Conservation (phyloP, 495 filamentous ascomycete genomes). For the Lasiosphaeria ovina region DNA sequence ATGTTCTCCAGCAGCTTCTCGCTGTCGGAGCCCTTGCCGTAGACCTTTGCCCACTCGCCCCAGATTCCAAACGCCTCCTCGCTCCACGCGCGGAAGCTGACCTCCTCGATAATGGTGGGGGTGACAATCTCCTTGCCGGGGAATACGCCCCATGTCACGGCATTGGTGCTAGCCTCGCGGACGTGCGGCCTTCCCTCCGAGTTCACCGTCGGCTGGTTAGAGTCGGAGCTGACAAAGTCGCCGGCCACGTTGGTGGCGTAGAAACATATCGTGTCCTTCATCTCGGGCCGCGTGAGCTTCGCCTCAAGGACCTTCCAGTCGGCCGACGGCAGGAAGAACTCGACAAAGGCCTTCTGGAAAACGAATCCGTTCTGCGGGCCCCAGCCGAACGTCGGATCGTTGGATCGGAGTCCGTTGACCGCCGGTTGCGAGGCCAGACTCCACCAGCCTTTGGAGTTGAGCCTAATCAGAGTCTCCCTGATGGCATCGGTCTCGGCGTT, state of each 20-base stretch:
- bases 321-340: conserved; percentile 76
- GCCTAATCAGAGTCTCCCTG: conserved; percentile 62
- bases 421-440: conserved; percentile 95
- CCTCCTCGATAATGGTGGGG: conserved; percentile 95
- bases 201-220: conserved; percentile 20
- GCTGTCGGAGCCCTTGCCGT: conserved; percentile 61
- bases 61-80: conserved; percentile 97
- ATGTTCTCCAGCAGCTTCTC: conserved; percentile 64
- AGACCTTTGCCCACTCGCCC: conserved; percentile 88
- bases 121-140: conserved; percentile 96
- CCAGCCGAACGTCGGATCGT: conserved; percentile 87
- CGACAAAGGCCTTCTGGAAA: conserved; percentile 97
- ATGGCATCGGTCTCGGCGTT: conserved; percentile 83
- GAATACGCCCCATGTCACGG: conserved; percentile 97
- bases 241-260: conserved; percentile 76
- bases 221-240: conserved; percentile 66
- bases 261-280: conserved; percentile 68
- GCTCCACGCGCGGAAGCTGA: conserved; percentile 90
- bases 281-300: conserved; percentile 54
- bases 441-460: conserved; percentile 91
- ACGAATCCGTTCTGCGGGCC: conserved; percentile 90
- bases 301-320: conserved; percentile 68
- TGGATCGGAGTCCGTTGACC: conserved; percentile 76
- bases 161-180: conserved; percentile 68
- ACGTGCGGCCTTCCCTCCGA: conserved; percentile 3